Evolutionary conservation across 2,329 filamentous ascomycete genomes (phyloP).

Genomic region (Tothia fuscella): DNA sequence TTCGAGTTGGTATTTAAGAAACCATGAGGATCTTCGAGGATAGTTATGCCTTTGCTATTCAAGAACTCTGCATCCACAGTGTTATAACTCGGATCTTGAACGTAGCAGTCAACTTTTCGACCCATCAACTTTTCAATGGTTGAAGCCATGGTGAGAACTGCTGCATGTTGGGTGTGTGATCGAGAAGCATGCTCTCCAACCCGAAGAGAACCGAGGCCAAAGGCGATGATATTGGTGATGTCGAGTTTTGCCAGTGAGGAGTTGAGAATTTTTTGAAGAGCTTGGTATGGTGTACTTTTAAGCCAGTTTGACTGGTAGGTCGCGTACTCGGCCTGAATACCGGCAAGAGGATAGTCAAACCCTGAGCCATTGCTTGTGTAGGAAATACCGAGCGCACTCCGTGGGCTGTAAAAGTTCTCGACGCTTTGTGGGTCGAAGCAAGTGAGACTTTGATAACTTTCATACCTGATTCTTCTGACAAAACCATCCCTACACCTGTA

Average conservation of each 20-base stretch:
- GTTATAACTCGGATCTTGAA: conserved; percentile 9
- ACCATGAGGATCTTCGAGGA: conserved; percentile 23
- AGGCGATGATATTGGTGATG: conserved; percentile 5
- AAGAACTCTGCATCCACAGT: conserved; percentile 14
- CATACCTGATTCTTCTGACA: no score
- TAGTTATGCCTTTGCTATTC: conserved; percentile 14
- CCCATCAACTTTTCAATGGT: neutral
- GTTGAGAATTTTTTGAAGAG: no score
- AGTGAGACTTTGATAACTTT: no score
- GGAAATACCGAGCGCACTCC: no score
- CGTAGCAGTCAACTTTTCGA: neutral
- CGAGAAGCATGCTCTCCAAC: neutral
- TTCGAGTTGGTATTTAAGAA: conserved; percentile 27
- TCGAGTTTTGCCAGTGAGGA: conserved; percentile 17
- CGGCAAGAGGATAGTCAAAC: no score
- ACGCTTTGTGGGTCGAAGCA: no score
- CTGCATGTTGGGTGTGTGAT: neutral
- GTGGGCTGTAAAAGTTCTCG: no score
- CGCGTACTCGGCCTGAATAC: no score
- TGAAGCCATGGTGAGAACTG: neutral
- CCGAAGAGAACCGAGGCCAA: conserved; percentile 1
- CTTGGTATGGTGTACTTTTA: no score
- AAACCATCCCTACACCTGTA: no score
- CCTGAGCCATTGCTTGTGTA: no score
- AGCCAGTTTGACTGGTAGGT: no score